Base-by-base conservation (phyloP, 2,329 filamentous ascomycete genomes). In the Alternaria burnsii region DNA sequence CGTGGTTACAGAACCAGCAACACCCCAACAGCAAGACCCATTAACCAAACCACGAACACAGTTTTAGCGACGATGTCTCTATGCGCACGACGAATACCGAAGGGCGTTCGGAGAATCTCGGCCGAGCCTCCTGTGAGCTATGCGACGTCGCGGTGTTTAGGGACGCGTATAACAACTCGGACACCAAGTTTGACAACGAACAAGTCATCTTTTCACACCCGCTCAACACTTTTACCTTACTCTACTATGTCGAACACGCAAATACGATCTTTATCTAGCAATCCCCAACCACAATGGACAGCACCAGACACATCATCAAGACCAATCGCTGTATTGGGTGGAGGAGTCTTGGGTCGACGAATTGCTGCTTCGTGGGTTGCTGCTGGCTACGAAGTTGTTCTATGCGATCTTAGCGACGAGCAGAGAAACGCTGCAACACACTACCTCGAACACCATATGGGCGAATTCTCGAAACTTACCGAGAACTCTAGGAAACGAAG, bases 291-390 rank as follows among this genome's bases (percentile, higher is more conserved):
- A 32, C 41, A 42, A 60, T 63, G 62, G 59, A 53, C 18, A 1
- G n/a, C 54, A 16, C 63, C 58, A 20, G 52, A 59, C 22, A 57
- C 43, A 9, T 56, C 58, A 5, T 59, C 55, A 1, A n/a, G 63
- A 32, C 43, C 61, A 10, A 28, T 66, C 38, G 50, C 61, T 5
- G 48, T 66, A n/a, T 42, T 66, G 8, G 63, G 63, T 11, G 61
- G 58, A 55, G 63, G 61, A 11, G 63, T 61, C 9, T 38, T 63
- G 1, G 63, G 63, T 40, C 58, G 63, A 9, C 44, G 63, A 26
- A 64, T 66, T 7, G 63, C 63, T 20, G 55, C 51, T 22, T 59
- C 58, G 5, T 66, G 63, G 63, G 28, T 61, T 7, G 58, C 61
- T 12, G 58, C 63, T 4, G 55, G 58, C 22, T 66, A 61, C 46